phyloP scores from a whole-genome alignment of 345 rosid genomes.

The Pistacia integerrima region DNA sequence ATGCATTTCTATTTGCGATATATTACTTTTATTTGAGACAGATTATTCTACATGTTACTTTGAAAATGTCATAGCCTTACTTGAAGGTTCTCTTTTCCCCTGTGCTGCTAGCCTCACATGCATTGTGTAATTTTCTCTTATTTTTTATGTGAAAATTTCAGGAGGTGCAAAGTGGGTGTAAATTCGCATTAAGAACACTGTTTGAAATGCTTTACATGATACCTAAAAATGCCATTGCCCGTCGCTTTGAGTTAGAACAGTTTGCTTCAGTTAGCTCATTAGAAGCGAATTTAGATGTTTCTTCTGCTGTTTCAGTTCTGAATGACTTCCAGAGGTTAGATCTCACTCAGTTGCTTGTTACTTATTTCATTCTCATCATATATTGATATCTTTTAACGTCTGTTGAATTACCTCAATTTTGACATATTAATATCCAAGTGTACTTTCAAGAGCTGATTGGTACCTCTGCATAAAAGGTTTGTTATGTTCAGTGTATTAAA shows the following conservation, averaged over 20 bases:
- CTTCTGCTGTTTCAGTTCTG: conserved; percentile 38
- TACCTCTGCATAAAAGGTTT: no score
- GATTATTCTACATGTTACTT: neutral
- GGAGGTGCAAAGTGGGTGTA: conserved; percentile 29
- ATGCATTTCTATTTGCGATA: no score
- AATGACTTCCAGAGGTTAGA: conserved; percentile 44
- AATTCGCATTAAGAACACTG: conserved; percentile 19
- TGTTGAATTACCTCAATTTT: no score
- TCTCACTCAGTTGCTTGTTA: neutral
- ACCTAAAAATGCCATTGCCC: conserved; percentile 25
- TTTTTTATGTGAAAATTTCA: conserved; percentile 29
- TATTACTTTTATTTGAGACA: no score
- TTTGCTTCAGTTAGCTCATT: conserved; percentile 37
- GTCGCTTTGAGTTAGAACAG: conserved; percentile 28
- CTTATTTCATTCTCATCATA: no score
- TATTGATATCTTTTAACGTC: no score
- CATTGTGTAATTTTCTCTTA: neutral
- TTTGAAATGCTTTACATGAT: conserved; percentile 32
- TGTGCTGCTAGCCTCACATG: neutral
- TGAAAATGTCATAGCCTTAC: neutral
- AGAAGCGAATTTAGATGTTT: conserved; percentile 31
- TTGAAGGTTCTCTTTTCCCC: neutral
- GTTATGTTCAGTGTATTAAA: neutral
- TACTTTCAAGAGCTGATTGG: no score
- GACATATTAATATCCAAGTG: no score